These are phyloP conservation scores for Xylaria sp. DNA, from an alignment of 495 filamentous ascomycete species.

Conservation along the genomic window DNA sequence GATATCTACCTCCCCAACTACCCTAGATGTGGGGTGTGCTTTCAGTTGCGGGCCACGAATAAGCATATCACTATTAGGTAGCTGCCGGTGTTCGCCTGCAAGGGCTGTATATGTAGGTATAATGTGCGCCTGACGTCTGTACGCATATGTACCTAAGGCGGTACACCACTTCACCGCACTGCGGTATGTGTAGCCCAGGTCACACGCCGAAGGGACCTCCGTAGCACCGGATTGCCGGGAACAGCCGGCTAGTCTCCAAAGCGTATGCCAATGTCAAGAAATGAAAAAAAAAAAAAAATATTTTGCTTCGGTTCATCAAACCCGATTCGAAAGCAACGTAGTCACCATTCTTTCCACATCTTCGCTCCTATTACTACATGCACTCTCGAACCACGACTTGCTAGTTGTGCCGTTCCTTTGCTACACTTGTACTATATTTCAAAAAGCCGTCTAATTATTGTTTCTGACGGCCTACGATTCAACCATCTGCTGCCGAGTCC, in stretches of 20 bases:
- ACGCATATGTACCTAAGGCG: too few relatives aligned
- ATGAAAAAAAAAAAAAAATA: conserved; percentile 30
- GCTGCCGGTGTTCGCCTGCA: background rate
- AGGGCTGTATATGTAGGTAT: background rate
- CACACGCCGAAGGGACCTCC: conserved; percentile 22
- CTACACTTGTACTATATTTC: conserved; percentile 45
- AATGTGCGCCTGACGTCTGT: too few relatives aligned
- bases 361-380: conserved; percentile 37
- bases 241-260: conserved; percentile 37
- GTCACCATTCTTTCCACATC: conserved; percentile 43
- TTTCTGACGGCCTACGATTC: conserved; percentile 35
- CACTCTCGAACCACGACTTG: conserved; percentile 23
- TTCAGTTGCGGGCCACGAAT: background rate
- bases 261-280: conserved; percentile 10
- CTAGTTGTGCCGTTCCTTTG: conserved; percentile 49
- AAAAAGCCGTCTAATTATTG: conserved; percentile 33
- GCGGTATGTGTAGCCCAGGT: background rate
- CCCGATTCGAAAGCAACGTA: conserved; percentile 8
- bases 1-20: background rate
- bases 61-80: background rate
- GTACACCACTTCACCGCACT: conserved; percentile 19
- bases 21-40: too few relatives aligned
- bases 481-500: conserved; percentile 27
- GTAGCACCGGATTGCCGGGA: conserved; percentile 42
- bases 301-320: conserved; percentile 17